phyloP scores from a whole-genome alignment of 75 land plant species.

The Cryptomeria japonica region DNA sequence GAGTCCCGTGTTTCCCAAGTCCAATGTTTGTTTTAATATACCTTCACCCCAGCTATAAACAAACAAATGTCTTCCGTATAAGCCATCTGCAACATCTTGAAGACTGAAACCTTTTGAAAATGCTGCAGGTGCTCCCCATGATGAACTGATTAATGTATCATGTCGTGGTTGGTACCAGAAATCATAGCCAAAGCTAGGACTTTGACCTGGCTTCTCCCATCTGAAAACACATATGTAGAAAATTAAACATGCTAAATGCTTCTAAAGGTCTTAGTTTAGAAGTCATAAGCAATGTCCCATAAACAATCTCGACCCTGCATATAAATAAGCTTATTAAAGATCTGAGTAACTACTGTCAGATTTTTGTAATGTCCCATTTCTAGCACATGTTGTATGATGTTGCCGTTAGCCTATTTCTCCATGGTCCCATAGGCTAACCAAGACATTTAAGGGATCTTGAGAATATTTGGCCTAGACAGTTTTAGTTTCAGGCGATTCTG shows the following conservation, averaged over 20 bases:
- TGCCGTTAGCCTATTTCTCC: too few relatives aligned
- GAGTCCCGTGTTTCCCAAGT: constrained; percentile 39
- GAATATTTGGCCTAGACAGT: too few relatives aligned
- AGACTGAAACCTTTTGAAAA: constrained; percentile 48
- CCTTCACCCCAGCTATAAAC: constrained; percentile 45
- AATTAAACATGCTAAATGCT: background rate
- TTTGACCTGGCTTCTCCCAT: constrained; percentile 48
- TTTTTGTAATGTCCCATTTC: too few relatives aligned
- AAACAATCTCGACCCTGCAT: background rate
- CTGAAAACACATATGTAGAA: constrained; percentile 13
- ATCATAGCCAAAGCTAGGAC: constrained; percentile 45
- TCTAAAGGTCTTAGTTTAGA: background rate
- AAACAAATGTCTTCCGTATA: constrained; percentile 48
- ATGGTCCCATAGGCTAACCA: too few relatives aligned
- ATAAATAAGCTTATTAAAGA: background rate
- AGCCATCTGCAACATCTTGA: constrained; percentile 32
- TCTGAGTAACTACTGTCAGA: background rate
- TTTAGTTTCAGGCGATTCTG: too few relatives aligned
- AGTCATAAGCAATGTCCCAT: background rate
- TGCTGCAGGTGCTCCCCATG: constrained; percentile 46
- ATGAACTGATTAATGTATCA: constrained; percentile 48
- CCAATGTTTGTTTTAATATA: constrained; percentile 40
- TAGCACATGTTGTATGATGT: too few relatives aligned
- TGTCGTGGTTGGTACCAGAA: constrained; percentile 56
- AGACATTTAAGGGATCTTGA: too few relatives aligned